phyloP scores from a whole-genome alignment of 176 grass and related monocot genomes.

The Oryza glumipatula region DNA sequence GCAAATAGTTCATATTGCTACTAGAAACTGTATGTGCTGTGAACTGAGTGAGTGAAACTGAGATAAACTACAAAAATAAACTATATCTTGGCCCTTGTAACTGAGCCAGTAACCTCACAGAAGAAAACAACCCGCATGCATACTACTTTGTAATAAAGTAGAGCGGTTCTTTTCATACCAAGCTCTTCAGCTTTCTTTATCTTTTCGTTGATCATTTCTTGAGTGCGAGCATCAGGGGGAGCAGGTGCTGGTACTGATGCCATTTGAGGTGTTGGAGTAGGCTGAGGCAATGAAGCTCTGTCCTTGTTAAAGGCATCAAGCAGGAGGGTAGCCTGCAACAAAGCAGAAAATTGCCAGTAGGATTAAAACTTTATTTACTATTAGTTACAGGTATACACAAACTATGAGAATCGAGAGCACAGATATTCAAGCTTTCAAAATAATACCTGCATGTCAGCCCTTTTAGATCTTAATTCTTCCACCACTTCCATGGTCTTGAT shows the following conservation, averaged over 20 bases:
- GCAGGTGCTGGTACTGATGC: slow-evolving; percentile 42
- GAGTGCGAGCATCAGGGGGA: slow-evolving; percentile 78
- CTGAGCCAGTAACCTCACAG: background rate
- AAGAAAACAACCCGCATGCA: slow-evolving; percentile 1
- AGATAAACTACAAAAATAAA: background rate
- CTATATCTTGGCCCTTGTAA: background rate
- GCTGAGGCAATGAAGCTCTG: slow-evolving; percentile 66
- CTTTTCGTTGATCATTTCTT: slow-evolving; percentile 99
- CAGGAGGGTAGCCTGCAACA: slow-evolving; percentile 70
- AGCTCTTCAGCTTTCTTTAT: slow-evolving; percentile 94
- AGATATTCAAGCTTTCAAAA: slow-evolving; percentile 16
- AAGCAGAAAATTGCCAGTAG: slow-evolving; percentile 24
- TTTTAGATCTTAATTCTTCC: slow-evolving; percentile 82
- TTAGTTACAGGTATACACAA: background rate
- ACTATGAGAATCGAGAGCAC: background rate
- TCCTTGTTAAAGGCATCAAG: slow-evolving; percentile 96
- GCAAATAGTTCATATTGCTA: background rate
- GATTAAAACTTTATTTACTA: slow-evolving; percentile 15
- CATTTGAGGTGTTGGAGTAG: slow-evolving; percentile 50
- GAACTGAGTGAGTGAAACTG: background rate
- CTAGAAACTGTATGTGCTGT: background rate
- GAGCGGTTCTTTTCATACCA: slow-evolving; percentile 49
- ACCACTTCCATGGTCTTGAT: slow-evolving; percentile 71
- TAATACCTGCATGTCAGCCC: slow-evolving; percentile 89
- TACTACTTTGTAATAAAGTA: slow-evolving; percentile 16